Conservation (phyloP, 495 filamentous ascomycete genomes). For the Tuber brumale region DNA sequence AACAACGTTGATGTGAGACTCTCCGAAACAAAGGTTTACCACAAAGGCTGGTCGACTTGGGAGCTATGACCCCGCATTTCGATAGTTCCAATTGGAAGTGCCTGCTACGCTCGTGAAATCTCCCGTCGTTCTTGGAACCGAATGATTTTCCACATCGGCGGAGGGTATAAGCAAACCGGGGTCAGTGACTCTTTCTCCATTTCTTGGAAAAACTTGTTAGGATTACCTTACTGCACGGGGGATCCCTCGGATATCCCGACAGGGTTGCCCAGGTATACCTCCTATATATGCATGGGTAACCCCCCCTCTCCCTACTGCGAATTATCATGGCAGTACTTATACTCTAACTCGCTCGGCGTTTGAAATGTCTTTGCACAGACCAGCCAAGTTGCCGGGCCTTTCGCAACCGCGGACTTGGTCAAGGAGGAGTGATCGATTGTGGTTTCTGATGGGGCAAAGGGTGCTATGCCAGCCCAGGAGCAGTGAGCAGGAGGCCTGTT, state of each 20-base stretch:
- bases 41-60: constrained; percentile 45
- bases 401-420: background rate
- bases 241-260: background rate
- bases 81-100: constrained; percentile 71
- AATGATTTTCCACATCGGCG: constrained; percentile 66
- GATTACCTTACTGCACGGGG: background rate
- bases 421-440: too few species aligned
- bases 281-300: background rate
- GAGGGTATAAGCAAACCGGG: constrained; percentile 84
- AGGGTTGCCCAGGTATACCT: background rate
- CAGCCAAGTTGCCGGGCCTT: constrained; percentile 9
- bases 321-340: constrained; percentile 6
- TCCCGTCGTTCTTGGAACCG: constrained; percentile 95
- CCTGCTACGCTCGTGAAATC: constrained; percentile 81
- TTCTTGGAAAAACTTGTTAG: constrained; percentile 52
- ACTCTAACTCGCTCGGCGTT: constrained; percentile 33
- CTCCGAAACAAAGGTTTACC: constrained; percentile 55
- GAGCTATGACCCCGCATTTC: constrained; percentile 55
- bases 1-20: constrained; percentile 47
- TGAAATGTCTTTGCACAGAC: constrained; percentile 24
- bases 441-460: too few species aligned
- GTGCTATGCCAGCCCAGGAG: too few species aligned
- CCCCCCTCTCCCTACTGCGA: background rate
- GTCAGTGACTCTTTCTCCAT: constrained; percentile 77
- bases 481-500: too few species aligned